Base-by-base conservation (phyloP, 176 grass and related monocot species). In the Secale cereale region DNA sequence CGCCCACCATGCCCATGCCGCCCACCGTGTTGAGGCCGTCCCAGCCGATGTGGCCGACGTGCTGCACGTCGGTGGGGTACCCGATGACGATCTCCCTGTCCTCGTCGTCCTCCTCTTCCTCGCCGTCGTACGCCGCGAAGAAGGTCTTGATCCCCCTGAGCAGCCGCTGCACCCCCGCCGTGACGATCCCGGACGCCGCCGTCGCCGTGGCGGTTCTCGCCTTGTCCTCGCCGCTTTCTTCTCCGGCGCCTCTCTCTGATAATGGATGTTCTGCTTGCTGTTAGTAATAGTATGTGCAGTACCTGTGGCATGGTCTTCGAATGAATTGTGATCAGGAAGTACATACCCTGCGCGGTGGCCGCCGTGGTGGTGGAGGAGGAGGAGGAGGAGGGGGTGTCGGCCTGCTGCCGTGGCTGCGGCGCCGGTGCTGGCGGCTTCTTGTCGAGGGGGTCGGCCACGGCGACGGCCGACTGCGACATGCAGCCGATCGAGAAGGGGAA, bases 401-500 rank as follows among this genome's bases (percentile, higher is more conserved):
- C 56, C 30, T 84, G 78, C 7, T 20, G 50, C 46, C 2, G 48
- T 1, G 36, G 16, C 17, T 41, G 39, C 29, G 31, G 65, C 81
- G 46, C 17, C 2, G 52, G 19, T 8, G 52, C 17, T 8, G 0
- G 59, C 10, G 32, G 41, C 88, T 83, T 94, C 89, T 95, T 96
- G 4, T 75, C 74, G 50, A 82, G 70, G 1, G 74, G 88, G 35
- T 90, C 87, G 78, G 73, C 82, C 48, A 94, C 84, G 26, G 93
- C 80, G 8, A 99, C 86, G 59, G 93, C 86, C 0, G 91, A 91
- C 79, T 94, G 97, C 46, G 97, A 99, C 80, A 94, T 91, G 66
- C 97, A 99, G 60, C 91, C 92, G 65, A 94, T 78, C 5, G 93
- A 95, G 85, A 98, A 96, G n/a, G 97, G 93, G 74, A 98, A 91